Evolutionary conservation across 306 rosid genomes (phyloP).

Genomic region (Argentina anserina): DNA sequence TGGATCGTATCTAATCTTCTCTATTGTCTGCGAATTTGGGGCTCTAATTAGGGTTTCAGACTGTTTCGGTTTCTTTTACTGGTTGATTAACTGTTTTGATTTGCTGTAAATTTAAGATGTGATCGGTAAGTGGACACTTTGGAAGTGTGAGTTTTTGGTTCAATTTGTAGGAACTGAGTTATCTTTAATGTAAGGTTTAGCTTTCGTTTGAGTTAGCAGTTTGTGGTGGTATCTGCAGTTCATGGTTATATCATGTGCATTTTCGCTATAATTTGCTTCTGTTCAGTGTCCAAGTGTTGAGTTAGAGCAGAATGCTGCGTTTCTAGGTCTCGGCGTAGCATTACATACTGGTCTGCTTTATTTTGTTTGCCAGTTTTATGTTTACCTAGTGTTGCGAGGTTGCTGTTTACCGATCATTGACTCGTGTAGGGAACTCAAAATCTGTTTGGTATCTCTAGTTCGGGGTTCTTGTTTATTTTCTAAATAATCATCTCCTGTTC

Average conservation of each 20-base stretch:
- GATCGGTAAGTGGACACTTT: neutral
- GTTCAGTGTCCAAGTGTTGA: neutral
- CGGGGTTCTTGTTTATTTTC: neutral
- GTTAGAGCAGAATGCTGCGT: neutral
- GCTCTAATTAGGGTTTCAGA: neutral
- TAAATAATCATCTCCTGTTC: neutral
- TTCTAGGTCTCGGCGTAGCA: neutral
- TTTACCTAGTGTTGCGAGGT: neutral
- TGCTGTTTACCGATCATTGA: neutral
- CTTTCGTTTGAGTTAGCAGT: neutral
- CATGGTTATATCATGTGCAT: neutral
- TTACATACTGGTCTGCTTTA: neutral
- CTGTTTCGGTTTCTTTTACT: neutral
- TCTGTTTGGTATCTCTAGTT: neutral
- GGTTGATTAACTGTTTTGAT: neutral
- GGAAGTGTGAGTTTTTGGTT: neutral
- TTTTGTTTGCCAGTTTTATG: neutral
- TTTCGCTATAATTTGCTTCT: neutral
- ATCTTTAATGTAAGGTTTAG: neutral
- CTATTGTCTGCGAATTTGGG: neutral
- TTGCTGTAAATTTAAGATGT: slow-evolving; percentile 1
- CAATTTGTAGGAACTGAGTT: neutral
- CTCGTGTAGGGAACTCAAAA: neutral
- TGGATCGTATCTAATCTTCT: neutral
- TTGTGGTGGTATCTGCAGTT: neutral